A percentile compares a stretch with the other conserved stretches of the same genome.
These are phyloP conservation scores for Carallia brachiata DNA, from an alignment of 345 rosid species.

Conservation along the genomic window DNA sequence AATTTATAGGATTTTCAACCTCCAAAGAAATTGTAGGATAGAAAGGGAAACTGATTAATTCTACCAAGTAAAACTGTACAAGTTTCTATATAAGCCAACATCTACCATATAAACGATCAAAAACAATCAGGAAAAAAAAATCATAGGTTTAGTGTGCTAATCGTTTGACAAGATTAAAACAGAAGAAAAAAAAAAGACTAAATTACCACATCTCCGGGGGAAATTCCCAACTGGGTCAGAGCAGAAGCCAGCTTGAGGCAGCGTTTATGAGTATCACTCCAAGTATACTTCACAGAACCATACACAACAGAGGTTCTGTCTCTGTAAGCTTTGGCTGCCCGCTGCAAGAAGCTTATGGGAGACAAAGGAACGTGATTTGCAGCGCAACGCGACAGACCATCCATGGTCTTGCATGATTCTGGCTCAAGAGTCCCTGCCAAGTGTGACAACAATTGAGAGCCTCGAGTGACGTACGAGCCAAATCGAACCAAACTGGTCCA, in stretches of 20 bases:
- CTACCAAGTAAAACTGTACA: no score
- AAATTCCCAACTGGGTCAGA: constrained; percentile 50
- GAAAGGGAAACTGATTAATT: no score
- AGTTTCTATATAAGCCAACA: no score
- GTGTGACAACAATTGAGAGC: constrained; percentile 8
- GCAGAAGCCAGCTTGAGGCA: constrained; percentile 78
- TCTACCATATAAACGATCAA: no score
- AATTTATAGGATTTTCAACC: no score
- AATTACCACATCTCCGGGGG: constrained; percentile 70
- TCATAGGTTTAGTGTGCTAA: no score
- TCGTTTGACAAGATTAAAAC: background rate
- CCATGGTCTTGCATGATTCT: constrained; percentile 53
- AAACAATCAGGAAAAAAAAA: no score
- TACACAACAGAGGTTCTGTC: constrained; percentile 55
- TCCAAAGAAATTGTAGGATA: no score
- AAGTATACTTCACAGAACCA: constrained; percentile 47
- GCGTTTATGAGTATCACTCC: constrained; percentile 62
- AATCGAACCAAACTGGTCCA: constrained; percentile 7
- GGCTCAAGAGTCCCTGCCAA: constrained; percentile 24
- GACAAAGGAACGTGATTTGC: constrained; percentile 64
- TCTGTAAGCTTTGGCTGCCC: constrained; percentile 65
- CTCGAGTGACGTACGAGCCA: background rate
- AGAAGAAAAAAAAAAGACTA: background rate
- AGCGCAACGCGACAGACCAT: constrained; percentile 53
- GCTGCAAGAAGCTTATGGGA: constrained; percentile 67